Evolutionary conservation across 2,329 filamentous ascomycete species (phyloP).

Genomic region (Botryotinia globosa): DNA sequence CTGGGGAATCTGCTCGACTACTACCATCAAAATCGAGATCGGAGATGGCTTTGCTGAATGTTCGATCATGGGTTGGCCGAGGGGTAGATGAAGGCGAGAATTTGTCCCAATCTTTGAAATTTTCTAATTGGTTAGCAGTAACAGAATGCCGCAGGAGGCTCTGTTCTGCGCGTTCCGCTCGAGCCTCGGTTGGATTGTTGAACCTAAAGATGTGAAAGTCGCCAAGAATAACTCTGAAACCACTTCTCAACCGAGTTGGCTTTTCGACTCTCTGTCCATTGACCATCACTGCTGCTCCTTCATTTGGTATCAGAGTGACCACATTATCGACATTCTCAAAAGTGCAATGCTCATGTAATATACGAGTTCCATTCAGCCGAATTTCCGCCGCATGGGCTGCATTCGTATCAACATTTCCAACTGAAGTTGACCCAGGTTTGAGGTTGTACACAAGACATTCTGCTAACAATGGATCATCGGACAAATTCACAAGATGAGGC

Average conservation of each 20-base stretch:
- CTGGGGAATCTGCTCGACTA: slow-evolving; percentile 76
- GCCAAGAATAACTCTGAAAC: slow-evolving; percentile 90
- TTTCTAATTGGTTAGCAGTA: slow-evolving; percentile 58
- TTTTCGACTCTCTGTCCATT: slow-evolving; percentile 89
- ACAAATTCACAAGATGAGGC: slow-evolving; percentile 97
- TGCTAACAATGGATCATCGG: slow-evolving; percentile 87
- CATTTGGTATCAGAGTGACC: slow-evolving; percentile 84
- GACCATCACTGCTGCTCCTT: slow-evolving; percentile 97
- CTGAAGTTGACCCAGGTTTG: slow-evolving; percentile 89
- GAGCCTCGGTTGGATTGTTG: slow-evolving; percentile 94
- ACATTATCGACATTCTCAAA: slow-evolving; percentile 92
- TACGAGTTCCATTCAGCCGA: slow-evolving; percentile 87
- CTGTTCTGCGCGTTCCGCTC: slow-evolving; percentile 84
- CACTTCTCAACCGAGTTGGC: slow-evolving; percentile 81
- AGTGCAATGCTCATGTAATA: slow-evolving; percentile 85
- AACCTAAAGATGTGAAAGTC: slow-evolving; percentile 99
- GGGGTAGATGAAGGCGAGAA: slow-evolving; percentile 61
- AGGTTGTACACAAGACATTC: slow-evolving; percentile 98
- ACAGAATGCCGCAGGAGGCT: slow-evolving; percentile 83
- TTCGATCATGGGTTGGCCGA: slow-evolving; percentile 70
- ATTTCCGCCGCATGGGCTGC: slow-evolving; percentile 77
- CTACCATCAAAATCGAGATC: slow-evolving; percentile 66
- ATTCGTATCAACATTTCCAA: slow-evolving; percentile 88
- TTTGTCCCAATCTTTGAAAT: slow-evolving; percentile 52
- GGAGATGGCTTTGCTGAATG: slow-evolving; percentile 73